Percentiles rank a stretch among this genome's conserved stretches.
Evolutionary conservation across 257 asterid genomes (phyloP).

Genomic region (Solanum acaule): DNA sequence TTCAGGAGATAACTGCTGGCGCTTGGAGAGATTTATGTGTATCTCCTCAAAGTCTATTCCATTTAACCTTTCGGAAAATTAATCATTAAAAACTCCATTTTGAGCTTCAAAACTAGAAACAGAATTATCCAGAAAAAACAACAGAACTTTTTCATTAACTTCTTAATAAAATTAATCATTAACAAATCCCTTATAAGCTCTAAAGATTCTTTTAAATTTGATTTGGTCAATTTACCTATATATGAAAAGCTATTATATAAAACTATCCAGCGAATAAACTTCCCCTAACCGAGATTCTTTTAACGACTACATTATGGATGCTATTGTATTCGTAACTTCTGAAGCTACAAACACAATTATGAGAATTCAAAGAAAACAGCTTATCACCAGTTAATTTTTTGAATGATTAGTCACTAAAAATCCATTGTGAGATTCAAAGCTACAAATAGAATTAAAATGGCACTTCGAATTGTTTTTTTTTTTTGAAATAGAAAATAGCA

Average conservation of each 20-base stretch:
- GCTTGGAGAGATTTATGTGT: slow-evolving; percentile 37
- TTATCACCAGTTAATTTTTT: background rate
- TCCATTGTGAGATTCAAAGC: background rate
- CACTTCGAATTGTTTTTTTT: background rate
- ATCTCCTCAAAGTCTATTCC: slow-evolving; percentile 87
- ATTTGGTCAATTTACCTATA: background rate
- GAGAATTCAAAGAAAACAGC: background rate
- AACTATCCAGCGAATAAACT: background rate
- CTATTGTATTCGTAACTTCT: background rate
- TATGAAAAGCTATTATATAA: no score
- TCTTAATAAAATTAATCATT: background rate
- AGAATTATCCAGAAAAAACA: background rate
- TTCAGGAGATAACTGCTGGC: slow-evolving; percentile 60
- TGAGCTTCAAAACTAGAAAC: background rate
- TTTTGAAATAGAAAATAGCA: no score
- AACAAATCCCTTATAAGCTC: background rate
- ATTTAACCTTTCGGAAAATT: slow-evolving; percentile 30
- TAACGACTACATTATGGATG: background rate
- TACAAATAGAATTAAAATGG: background rate
- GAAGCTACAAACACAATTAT: background rate
- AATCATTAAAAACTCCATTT: background rate
- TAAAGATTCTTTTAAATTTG: no score
- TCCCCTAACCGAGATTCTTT: background rate
- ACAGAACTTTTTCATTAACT: background rate
- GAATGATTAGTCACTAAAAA: background rate